Evolutionary conservation across 176 grass and related monocot species (phyloP).

Genomic region (Avena insularis): DNA sequence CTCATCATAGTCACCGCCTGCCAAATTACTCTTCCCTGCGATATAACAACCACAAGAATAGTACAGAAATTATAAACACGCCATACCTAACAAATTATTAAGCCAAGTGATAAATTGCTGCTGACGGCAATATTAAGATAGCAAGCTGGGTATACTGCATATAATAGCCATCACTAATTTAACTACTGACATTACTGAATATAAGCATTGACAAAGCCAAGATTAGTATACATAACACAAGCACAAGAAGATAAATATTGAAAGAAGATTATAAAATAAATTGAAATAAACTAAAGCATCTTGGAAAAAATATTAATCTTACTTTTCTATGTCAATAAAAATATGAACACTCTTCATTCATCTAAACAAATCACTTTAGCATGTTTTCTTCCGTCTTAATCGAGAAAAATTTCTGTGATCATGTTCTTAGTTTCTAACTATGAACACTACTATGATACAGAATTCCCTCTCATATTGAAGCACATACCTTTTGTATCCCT

Average conservation of each 20-base stretch:
- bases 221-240: constrained; percentile 1
- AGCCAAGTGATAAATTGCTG: constrained; percentile 1
- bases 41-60: constrained; percentile 33
- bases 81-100: constrained; percentile 15
- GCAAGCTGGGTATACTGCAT: not conserved
- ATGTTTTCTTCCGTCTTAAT: constrained; percentile 14
- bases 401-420: not conserved
- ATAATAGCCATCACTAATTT: constrained; percentile 12
- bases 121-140: not conserved
- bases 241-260: constrained; percentile 10
- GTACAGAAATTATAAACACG: constrained; percentile 8
- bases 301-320: constrained; percentile 24
- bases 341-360: not conserved
- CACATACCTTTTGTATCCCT: constrained; percentile 81
- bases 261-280: not conserved
- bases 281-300: constrained; percentile 22
- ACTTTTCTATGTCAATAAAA: not conserved
- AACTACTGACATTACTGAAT: constrained; percentile 19
- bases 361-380: constrained; percentile 12
- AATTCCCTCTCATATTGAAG: constrained; percentile 4
- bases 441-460: not conserved
- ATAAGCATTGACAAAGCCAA: constrained; percentile 1
- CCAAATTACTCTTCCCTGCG: constrained; percentile 65
- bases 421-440: constrained; percentile 22
- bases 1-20: constrained; percentile 60